Base-by-base conservation (phyloP, 2,329 filamentous ascomycete species). In the Ophiostoma sp. region DNA sequence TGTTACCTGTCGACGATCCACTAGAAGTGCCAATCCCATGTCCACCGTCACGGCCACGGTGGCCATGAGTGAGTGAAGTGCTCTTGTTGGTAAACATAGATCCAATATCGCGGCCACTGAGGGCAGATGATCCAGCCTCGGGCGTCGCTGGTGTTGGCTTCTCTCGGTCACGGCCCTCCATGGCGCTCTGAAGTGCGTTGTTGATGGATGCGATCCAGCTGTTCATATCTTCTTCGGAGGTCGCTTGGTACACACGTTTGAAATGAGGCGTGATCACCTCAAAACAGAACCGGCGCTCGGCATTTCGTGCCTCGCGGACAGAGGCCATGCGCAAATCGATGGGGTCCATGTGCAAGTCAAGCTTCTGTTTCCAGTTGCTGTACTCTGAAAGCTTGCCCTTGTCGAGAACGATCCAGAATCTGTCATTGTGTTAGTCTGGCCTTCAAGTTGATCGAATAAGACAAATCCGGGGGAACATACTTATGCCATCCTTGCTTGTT, bases 401-500 rank as follows among this genome's bases (percentile, higher is more conserved):
- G 76, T 98, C 96, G 62, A 99, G 83, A 2, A 99, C 95, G 72
- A 99, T 96, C 95, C 95, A 99, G 79, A 98, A 99, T 18, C 60
- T 63, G n/a, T 7, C 27, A 40, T 18, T 18, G 40, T 63, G 40
- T 44, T 47, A 16, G 49, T 11, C n/a, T 12, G 8, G 0, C 1
- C 18, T 5, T 12, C 5, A 7, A 18, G 16, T 52, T 16, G 8
- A 41, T 9, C 1, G 7, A 18, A 63, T 3, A 18, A 4, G n/a
- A 4, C 2, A 27, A n/a, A 62, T 27, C 27, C 27, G 27, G 27
- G 27, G 27, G 27, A n/a, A 63, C 60, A 3, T 44, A 63, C 91
- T 99, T 99, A 78, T 99, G 95, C 95, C 95, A 99, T 66, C 92
- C 93, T 78, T 96, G 93, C 77, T 98, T 97, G 76, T 97, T 98